Evolutionary conservation across 23 red algal species (phyloP), one percentile per base, ranked within the genome.

Genomic region (Porphyridium purpureum): DNA sequence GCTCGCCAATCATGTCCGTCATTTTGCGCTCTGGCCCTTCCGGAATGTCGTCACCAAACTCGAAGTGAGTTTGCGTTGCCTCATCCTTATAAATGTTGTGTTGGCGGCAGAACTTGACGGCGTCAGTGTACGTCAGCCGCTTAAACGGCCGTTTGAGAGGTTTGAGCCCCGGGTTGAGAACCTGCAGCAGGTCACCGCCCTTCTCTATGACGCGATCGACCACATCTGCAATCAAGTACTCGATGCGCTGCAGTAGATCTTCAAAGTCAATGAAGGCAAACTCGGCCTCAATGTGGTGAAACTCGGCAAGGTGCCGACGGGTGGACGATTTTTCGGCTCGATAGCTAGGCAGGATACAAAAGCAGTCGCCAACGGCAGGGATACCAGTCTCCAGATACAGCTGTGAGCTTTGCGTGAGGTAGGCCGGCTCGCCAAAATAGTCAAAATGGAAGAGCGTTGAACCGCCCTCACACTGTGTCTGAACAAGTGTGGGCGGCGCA

Each of bases 281-380:
- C 49, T 94, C 88, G 3, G 88, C 88, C 42, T 94, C 88, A 0
- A 94, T 55, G 35, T 94, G 88, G 69, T 94, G 88, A 80, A 94
- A 94, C 55, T 94, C 88, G 19, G 88, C 70, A n/a, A 94, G 57
- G 60, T 94, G 88, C 30, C 88, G 66, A 14, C 88, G 66, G 24
- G 88, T 94, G 9, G 63, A 66, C 21, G 69, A 78, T 52, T 80
- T 78, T 20, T 94, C 88, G 1, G 88, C 88, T 8, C 88, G 77
- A 46, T 94, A 94, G 38, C 64, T 74, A 8, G 88, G 88, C 21
- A 94, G 64, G 31, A 94, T 79, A 54, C 88, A 94, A 49, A 84
- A 94, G 36, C 77, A 84, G 61, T 94, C 88, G 24, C 74, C 74
- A 2, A 94, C 88, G 5, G 88, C 77, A 15, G 88, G 56, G 40